phyloP scores from a whole-genome alignment of 352 stramenopile genomes.

The Globisporangium echinulatum region DNA sequence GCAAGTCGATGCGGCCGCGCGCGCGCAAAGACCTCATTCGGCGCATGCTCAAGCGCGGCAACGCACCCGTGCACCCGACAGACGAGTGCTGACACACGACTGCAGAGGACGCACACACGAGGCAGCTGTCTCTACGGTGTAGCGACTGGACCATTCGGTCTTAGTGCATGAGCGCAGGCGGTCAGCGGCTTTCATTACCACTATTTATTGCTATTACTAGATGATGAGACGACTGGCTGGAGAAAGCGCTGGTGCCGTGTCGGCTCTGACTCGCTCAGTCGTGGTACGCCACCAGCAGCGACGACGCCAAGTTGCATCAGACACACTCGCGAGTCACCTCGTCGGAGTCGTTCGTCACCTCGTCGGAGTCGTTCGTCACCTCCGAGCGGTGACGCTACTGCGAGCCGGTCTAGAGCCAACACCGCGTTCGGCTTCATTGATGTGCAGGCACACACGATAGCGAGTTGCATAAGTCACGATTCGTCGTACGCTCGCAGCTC shows the following conservation, averaged over 20 bases:
- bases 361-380: not conserved
- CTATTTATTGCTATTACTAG: not conserved
- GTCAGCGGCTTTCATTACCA: no score
- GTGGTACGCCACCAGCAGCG: not conserved
- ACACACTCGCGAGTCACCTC: not conserved
- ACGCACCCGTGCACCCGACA: constrained; percentile 36
- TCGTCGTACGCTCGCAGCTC: no score
- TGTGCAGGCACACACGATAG: no score
- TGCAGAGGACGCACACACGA: not conserved
- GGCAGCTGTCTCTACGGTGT: no score
- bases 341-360: not conserved
- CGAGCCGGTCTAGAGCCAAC: not conserved
- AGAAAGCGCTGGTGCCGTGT: not conserved
- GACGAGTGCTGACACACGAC: constrained; percentile 11
- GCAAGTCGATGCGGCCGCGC: constrained; percentile 14
- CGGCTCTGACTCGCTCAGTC: not conserved
- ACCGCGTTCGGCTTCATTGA: no score
- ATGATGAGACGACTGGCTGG: not conserved
- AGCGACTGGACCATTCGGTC: no score
- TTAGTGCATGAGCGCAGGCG: no score
- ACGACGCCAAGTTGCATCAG: not conserved
- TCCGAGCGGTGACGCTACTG: not conserved
- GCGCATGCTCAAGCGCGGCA: constrained; percentile 27
- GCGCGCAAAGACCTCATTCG: constrained; percentile 23
- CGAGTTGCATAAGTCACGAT: no score